Base-by-base conservation (phyloP, 441 rosid genomes). In the Brassica hybrid region DNA sequence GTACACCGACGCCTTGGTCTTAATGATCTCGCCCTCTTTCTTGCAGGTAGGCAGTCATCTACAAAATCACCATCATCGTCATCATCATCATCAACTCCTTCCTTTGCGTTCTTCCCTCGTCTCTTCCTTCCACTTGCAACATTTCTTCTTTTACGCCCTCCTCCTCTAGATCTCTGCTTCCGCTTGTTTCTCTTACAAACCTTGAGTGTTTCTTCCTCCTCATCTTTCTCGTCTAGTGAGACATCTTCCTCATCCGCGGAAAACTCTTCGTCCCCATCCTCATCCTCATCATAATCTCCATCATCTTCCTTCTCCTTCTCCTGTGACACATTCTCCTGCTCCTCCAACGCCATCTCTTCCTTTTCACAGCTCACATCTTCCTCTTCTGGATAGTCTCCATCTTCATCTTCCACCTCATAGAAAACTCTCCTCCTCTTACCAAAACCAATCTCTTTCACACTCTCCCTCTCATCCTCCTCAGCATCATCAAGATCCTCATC, bases 191-290 rank as follows among this genome's bases (percentile, higher is more conserved):
- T 81, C 75, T 81, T 85, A 56, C 81, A 62, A 76, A 74, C 64
- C 72, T 84, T 89, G 45, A 38, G 4, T 70, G 38, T 56, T 45
- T 72, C 45, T 38, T 38, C 99, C 61, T 91, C 98, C 64, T 88
- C 91, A 36, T 91, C 99, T 70, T 91, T 97, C 83, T 91, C 98
- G 8, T 89, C 92, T 74, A 87, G 71, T 66, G 87, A 86, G 68
- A 88, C 91, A 61, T 93, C 91, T 58, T 89, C 94, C 36, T 89
- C 94, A 61, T 90, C 94, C 3, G 80, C 85, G 1, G 89, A 84
- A 65, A 86, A 91, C 75, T 93, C 98, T 41, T 88, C 98, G 12
- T 86, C 92, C 0, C 86, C 90, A 2, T 88, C 96, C 1, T 88
- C 81, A 14, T 74, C 86, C 7, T 83, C 90, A 9, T 83, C 90